phyloP scores from a whole-genome alignment of 768 basidiomycete genomes.

The Lentinus brumalis region DNA sequence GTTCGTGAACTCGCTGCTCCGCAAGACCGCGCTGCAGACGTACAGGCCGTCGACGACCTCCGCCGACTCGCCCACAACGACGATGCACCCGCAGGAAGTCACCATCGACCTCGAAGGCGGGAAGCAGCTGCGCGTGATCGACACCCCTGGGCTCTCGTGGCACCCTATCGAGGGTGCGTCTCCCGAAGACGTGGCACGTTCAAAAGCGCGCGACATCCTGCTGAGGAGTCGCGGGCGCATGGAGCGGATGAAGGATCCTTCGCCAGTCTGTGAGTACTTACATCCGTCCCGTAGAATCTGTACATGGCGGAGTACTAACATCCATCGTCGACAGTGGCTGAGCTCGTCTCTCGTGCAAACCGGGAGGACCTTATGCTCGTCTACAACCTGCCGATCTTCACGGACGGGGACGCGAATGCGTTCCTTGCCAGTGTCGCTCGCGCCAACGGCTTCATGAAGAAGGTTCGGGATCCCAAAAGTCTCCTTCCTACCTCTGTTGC shows the following conservation, averaged over 20 bases:
- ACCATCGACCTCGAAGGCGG: constrained; percentile 45
- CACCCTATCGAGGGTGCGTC: constrained; percentile 40
- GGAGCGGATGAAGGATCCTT: constrained; percentile 82
- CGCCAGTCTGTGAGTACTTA: constrained; percentile 59
- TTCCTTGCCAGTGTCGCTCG: constrained; percentile 82
- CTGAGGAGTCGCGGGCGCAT: constrained; percentile 78
- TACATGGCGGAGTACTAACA: not conserved
- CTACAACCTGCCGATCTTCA: constrained; percentile 82
- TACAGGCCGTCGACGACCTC: constrained; percentile 51
- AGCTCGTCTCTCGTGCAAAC: constrained; percentile 68
- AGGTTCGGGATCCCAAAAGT: constrained; percentile 44
- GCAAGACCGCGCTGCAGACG: constrained; percentile 52
- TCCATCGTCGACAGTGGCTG: constrained; percentile 42
- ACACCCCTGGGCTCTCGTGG: constrained; percentile 86
- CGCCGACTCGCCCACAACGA: constrained; percentile 71
- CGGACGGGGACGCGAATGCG: constrained; percentile 61
- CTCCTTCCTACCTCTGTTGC: too few relatives aligned
- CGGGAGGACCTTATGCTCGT: constrained; percentile 87
- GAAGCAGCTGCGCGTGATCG: constrained; percentile 67
- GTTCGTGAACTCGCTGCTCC: constrained; percentile 76
- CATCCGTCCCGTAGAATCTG: not conserved
- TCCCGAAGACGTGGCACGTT: constrained; percentile 38
- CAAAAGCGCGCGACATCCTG: constrained; percentile 71
- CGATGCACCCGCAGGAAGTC: constrained; percentile 65
- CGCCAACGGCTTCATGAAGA: constrained; percentile 72